Evolutionary conservation across 2,329 filamentous ascomycete genomes (phyloP).

Genomic region (Trichophyton verrucosum): DNA sequence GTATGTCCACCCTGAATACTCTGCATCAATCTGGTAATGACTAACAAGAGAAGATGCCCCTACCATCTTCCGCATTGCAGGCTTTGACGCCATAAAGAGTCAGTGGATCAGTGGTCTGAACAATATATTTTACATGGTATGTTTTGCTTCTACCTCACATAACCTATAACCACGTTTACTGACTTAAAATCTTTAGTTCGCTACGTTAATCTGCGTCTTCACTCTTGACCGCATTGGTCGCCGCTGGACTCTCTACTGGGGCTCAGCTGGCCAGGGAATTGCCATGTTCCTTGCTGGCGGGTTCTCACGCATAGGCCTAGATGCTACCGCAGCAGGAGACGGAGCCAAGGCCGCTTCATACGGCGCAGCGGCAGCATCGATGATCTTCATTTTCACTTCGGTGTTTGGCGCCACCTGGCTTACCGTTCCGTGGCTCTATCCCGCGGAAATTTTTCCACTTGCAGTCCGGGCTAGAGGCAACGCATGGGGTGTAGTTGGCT

Average conservation of each 20-base stretch:
- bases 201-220: conserved; percentile 57
- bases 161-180: not conserved
- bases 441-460: conserved; percentile 56
- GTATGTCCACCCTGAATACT: conserved; percentile 17
- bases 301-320: conserved; percentile 45
- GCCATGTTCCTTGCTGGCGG: conserved; percentile 56
- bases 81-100: conserved; percentile 48
- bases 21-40: not conserved
- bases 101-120: conserved; percentile 52
- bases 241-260: conserved; percentile 58
- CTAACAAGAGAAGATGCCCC: conserved; percentile 26
- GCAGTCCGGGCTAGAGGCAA: conserved; percentile 60
- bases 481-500: conserved; percentile 63
- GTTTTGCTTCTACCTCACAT: conserved; percentile 1
- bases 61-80: conserved; percentile 54
- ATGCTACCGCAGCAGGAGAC: conserved; percentile 37
- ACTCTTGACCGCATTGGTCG: conserved; percentile 57
- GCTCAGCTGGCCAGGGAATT: conserved; percentile 50
- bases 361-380: conserved; percentile 54
- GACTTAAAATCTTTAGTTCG: conserved; percentile 34
- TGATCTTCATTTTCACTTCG: conserved; percentile 59
- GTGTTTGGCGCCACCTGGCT: conserved; percentile 53
- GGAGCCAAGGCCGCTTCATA: conserved; percentile 38
- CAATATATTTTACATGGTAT: conserved; percentile 45
- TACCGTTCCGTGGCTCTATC: conserved; percentile 48